Percentiles rank a stretch among this genome's conserved stretches.
Conservation (phyloP, 805 yeast species). For the Lachancea fermentati region DNA sequence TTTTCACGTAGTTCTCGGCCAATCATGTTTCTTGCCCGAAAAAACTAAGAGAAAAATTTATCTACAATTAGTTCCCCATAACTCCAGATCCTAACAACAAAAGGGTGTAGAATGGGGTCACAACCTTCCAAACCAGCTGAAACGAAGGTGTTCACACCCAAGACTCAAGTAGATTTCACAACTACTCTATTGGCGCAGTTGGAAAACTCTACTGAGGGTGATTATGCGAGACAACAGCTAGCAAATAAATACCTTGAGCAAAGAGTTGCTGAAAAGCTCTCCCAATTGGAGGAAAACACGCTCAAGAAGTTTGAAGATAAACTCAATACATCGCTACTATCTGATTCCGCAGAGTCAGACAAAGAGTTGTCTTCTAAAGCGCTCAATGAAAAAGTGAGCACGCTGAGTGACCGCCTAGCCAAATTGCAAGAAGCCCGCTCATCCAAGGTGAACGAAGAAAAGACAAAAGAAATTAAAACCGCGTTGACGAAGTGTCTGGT, state of each 20-base stretch:
- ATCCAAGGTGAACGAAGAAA: conserved; percentile 15
- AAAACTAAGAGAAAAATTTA: background rate
- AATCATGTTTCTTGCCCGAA: background rate
- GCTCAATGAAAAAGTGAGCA: conserved; percentile 39
- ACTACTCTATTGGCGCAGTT: conserved; percentile 58
- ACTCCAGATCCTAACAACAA: background rate
- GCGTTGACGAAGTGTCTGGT: conserved; percentile 54
- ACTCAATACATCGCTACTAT: conserved; percentile 38
- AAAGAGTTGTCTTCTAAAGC: conserved; percentile 26
- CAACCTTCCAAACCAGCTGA: conserved; percentile 53
- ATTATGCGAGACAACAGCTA: conserved; percentile 64
- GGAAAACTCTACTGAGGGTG: conserved; percentile 58
- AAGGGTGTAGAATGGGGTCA: conserved; percentile 44
- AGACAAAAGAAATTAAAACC: conserved; percentile 37
- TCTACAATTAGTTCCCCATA: background rate
- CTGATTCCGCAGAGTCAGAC: conserved; percentile 23
- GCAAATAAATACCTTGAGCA: conserved; percentile 63
- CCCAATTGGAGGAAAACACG: conserved; percentile 48
- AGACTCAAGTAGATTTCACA: conserved; percentile 62
- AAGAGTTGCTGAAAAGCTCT: conserved; percentile 53
- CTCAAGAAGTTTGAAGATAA: conserved; percentile 46
- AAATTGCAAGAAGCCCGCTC: conserved; percentile 30
- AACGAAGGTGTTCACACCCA: conserved; percentile 60
- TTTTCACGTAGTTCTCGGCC: background rate
- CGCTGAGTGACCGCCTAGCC: conserved; percentile 35